Percentiles rank a stretch among this genome's conserved stretches.
phyloP scores from a whole-genome alignment of 495 filamentous ascomycete genomes.

The Friedmanniomyces simplex region DNA sequence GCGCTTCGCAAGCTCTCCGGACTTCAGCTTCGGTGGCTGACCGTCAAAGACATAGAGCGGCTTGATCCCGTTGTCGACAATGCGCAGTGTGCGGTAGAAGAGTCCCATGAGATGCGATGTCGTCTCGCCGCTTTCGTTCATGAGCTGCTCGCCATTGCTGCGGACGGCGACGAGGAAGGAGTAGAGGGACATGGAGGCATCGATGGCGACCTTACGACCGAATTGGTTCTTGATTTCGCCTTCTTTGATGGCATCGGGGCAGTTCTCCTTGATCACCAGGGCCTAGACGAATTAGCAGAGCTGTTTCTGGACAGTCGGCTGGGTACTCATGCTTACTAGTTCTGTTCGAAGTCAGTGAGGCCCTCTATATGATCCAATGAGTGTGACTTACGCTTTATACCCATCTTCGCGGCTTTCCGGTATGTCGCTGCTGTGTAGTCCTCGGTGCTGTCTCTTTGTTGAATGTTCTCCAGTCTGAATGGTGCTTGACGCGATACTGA shows the following conservation, averaged over 20 bases:
- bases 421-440: background rate
- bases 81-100: constrained; percentile 97
- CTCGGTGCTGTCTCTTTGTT: background rate
- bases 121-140: constrained; percentile 84
- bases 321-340: background rate
- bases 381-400: constrained; percentile 52
- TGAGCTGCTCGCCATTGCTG: constrained; percentile 91
- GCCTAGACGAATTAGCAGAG: constrained; percentile 36
- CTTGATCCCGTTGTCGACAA: constrained; percentile 98
- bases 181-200: constrained; percentile 96
- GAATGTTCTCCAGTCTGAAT: too few species aligned
- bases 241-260: constrained; percentile 84
- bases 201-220: constrained; percentile 44
- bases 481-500: background rate
- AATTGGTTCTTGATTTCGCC: constrained; percentile 99
- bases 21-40: constrained; percentile 91
- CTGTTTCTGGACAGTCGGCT: background rate
- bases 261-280: constrained; percentile 81
- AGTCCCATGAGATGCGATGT: constrained; percentile 98
- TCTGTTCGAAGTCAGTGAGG: background rate
- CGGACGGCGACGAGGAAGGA: constrained; percentile 96
- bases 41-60: constrained; percentile 97
- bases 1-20: constrained; percentile 87
- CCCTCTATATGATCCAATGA: background rate
- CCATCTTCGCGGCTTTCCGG: constrained; percentile 47